Evolutionary conservation across 2,329 filamentous ascomycete genomes (phyloP), one percentile per base, ranked within the genome.

Genomic region (Stagonosporopsis rhizophila): DNA sequence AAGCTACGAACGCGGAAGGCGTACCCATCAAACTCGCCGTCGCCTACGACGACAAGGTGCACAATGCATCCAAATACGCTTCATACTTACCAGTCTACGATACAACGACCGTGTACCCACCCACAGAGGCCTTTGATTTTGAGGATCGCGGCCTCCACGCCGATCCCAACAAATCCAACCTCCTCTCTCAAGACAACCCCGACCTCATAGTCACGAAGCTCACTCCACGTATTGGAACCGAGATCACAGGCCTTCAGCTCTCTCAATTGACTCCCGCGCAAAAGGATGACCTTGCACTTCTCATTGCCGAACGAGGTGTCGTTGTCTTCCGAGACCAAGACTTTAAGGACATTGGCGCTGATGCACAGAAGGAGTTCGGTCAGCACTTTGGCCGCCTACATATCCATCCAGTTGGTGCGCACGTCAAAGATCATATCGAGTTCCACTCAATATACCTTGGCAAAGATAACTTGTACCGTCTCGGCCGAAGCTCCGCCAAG

Each of bases 281-380:
- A 44, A 80, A 80, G 52, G 79, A 82, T 58, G 80, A 82, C 59
- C 75, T 82, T 3, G 80, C 80, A 6, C 51, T 70, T n/a, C 62
- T 72, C 11, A 64, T 70, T 23, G 67, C 66, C 1, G 65, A 72
- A 44, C 61, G 67, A 58, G 79, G 79, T 39, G 77, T 81, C 23
- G 71, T 79, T 22, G 76, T 79, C 4, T 81, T 82, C 68, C 78
- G 78, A 9, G 72, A 80, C 39, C 78, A 82, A 59, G 79, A 83
- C 52, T 75, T 82, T 44, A 77, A 81, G 23, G 75, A 79, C 56
- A 75, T 75, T 17, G 78, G 79, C 7, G 78, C 78, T 3, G 74
- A 72, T 4, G 68, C 66, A 12, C 79, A 79, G 61, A 76, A 79
- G 47, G 69, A 75, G 2, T 81, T 80, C 55, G 79, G 79, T 68